phyloP scores from a whole-genome alignment of 306 rosid species.

The Fagus crenata region DNA sequence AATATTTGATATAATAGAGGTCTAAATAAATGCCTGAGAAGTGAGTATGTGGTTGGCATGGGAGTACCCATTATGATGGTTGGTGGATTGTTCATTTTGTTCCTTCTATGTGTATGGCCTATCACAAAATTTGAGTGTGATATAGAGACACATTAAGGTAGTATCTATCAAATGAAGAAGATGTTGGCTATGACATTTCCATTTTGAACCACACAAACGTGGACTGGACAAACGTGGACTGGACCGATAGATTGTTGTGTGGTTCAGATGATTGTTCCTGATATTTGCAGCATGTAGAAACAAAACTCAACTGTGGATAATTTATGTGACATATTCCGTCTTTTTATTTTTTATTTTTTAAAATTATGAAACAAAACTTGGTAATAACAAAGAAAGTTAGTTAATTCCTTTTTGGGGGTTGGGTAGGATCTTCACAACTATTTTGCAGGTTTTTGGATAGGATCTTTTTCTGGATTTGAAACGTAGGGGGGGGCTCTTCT shows the following conservation, averaged over 20 bases:
- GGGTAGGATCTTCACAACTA: too few relatives aligned
- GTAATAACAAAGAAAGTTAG: too few relatives aligned
- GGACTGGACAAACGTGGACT: constrained; percentile 14
- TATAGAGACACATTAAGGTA: constrained; percentile 8
- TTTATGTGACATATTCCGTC: background rate
- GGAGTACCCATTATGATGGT: constrained; percentile 41
- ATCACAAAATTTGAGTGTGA: constrained; percentile 28
- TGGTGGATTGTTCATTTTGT: constrained; percentile 37
- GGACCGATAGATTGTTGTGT: constrained; percentile 10
- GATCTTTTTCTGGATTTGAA: too few relatives aligned
- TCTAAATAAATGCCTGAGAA: constrained; percentile 60
- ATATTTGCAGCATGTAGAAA: background rate
- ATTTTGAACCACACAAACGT: constrained; percentile 16
- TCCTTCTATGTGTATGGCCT: constrained; percentile 22
- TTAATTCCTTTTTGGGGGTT: too few relatives aligned
- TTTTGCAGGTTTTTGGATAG: too few relatives aligned
- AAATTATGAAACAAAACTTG: too few relatives aligned
- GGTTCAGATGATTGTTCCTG: constrained; percentile 22
- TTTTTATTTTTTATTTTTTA: too few relatives aligned
- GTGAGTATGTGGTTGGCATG: constrained; percentile 63
- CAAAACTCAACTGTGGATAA: background rate
- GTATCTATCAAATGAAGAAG: constrained; percentile 10
- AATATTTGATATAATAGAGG: constrained; percentile 24
- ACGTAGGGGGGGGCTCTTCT: too few relatives aligned
- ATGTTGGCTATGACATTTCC: constrained; percentile 25